A percentile compares a stretch with the other conserved stretches of the same genome.
Evolutionary conservation across 495 filamentous ascomycete genomes (phyloP).

Genomic region (Evernia prunastri): DNA sequence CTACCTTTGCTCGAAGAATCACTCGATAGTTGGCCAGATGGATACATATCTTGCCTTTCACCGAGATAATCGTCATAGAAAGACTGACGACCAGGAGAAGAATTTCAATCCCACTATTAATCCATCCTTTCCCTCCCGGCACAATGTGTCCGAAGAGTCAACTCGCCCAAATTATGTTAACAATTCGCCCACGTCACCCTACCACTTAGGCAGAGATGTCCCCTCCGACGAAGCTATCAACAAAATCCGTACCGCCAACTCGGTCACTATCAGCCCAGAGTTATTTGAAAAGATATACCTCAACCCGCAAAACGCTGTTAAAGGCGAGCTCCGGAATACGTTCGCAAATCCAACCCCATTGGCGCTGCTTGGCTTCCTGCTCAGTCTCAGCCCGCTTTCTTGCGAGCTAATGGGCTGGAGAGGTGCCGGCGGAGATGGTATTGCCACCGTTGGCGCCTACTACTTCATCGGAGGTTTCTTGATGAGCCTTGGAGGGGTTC

Average conservation of each 20-base stretch:
- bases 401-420: slow-evolving; percentile 67
- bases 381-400: slow-evolving; percentile 56
- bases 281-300: slow-evolving; percentile 72
- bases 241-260: slow-evolving; percentile 43
- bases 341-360: slow-evolving; percentile 68
- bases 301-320: slow-evolving; percentile 54
- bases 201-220: slow-evolving; percentile 19
- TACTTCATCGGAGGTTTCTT: slow-evolving; percentile 40
- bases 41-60: slow-evolving; percentile 25
- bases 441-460: slow-evolving; percentile 33
- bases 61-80: slow-evolving; percentile 18
- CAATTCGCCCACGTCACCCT: slow-evolving; percentile 19
- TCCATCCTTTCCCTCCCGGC: slow-evolving; percentile 34
- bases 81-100: slow-evolving; percentile 22
- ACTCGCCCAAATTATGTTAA: slow-evolving; percentile 19
- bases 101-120: slow-evolving; percentile 32
- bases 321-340: slow-evolving; percentile 50
- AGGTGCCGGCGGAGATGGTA: slow-evolving; percentile 55
- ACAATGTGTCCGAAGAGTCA: slow-evolving; percentile 26
- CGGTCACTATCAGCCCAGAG: slow-evolving; percentile 54
- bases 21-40: slow-evolving; percentile 22
- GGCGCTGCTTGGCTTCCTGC: slow-evolving; percentile 57
- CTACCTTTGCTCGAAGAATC: slow-evolving; percentile 24
- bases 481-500: slow-evolving; percentile 55
- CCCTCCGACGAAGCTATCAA: slow-evolving; percentile 25